Conservation (phyloP, 2,329 filamentous ascomycete genomes). For the Diplodia intermedia region DNA sequence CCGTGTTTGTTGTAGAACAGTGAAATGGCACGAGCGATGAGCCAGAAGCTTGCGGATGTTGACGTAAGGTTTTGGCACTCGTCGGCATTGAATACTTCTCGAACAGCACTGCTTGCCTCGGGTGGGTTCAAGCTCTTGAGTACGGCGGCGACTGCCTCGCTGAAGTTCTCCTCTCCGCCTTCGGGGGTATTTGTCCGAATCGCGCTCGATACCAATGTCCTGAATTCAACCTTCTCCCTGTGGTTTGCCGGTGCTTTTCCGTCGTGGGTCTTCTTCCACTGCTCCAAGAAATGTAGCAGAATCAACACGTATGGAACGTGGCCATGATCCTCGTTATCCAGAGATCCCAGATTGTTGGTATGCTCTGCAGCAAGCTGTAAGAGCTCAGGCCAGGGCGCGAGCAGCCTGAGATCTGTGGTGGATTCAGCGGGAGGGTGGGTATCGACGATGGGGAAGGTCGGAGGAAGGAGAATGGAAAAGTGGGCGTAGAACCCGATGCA, state of each 20-base stretch:
- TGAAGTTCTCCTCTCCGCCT: slow-evolving; percentile 95
- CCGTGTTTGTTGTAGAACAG: slow-evolving; percentile 76
- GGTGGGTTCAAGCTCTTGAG: slow-evolving; percentile 81
- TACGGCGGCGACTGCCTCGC: slow-evolving; percentile 87
- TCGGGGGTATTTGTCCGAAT: slow-evolving; percentile 77
- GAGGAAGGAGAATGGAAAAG: slow-evolving; percentile 78
- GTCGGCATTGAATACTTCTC: slow-evolving; percentile 78
- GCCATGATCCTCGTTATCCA: slow-evolving; percentile 83
- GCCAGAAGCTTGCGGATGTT: slow-evolving; percentile 77
- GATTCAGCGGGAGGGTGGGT: slow-evolving; percentile 91
- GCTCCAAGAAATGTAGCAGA: slow-evolving; percentile 78
- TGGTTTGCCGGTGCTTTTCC: slow-evolving; percentile 75
- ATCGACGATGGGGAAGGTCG: slow-evolving; percentile 90
- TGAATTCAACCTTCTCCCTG: slow-evolving; percentile 85
- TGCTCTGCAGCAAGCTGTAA: slow-evolving; percentile 69
- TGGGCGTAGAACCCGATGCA: slow-evolving; percentile 92
- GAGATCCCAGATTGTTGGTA: slow-evolving; percentile 70
- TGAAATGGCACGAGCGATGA: slow-evolving; percentile 81
- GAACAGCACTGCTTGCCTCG: slow-evolving; percentile 71
- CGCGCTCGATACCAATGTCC: slow-evolving; percentile 70
- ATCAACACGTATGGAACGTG: slow-evolving; percentile 89
- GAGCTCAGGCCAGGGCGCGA: slow-evolving; percentile 87
- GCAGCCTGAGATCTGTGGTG: slow-evolving; percentile 81
- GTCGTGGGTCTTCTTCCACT: slow-evolving; percentile 76
- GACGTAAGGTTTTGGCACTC: slow-evolving; percentile 59